Percentiles rank a stretch among this genome's conserved stretches.
Conservation (phyloP, 805 yeast species). For the Suhomyces sp. region DNA sequence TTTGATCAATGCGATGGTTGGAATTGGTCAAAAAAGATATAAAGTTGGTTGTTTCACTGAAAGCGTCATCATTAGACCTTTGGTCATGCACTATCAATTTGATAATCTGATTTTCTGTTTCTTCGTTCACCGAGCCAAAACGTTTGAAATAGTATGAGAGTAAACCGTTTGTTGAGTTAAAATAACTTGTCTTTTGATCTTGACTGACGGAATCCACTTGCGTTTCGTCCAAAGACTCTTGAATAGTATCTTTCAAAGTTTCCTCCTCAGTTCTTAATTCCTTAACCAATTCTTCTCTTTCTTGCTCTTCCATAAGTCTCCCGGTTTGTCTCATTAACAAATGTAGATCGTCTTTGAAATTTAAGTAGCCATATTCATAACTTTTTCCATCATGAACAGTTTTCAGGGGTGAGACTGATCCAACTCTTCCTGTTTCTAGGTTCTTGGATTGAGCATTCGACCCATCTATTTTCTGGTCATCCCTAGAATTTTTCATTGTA, state of each 20-base stretch:
- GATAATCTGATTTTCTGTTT: slow-evolving; percentile 12
- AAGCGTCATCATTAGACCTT: slow-evolving; percentile 6
- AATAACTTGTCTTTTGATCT: no score
- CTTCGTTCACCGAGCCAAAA: slow-evolving; percentile 6
- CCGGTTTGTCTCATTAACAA: slow-evolving; percentile 14
- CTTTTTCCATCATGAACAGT: slow-evolving; percentile 19
- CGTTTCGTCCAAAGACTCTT: neutral
- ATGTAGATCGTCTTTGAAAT: slow-evolving; percentile 30
- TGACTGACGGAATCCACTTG: neutral
- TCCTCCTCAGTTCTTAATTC: neutral
- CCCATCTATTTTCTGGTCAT: no score
- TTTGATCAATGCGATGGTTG: neutral
- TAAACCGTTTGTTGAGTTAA: neutral
- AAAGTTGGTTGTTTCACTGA: slow-evolving; percentile 8
- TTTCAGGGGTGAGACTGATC: slow-evolving; percentile 35
- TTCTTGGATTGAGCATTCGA: no score
- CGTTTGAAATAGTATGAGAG: neutral
- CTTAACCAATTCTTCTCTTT: neutral
- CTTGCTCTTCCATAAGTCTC: slow-evolving; percentile 8
- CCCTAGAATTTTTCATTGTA: neutral
- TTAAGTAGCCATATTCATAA: slow-evolving; percentile 10
- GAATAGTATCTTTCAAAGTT: no score
- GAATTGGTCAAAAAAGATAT: neutral
- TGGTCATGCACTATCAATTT: slow-evolving; percentile 17
- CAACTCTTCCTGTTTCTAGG: neutral